Evolutionary conservation across 176 grass and related monocot genomes (phyloP), one percentile per base, ranked within the genome.

Genomic region (Carex pumila): DNA sequence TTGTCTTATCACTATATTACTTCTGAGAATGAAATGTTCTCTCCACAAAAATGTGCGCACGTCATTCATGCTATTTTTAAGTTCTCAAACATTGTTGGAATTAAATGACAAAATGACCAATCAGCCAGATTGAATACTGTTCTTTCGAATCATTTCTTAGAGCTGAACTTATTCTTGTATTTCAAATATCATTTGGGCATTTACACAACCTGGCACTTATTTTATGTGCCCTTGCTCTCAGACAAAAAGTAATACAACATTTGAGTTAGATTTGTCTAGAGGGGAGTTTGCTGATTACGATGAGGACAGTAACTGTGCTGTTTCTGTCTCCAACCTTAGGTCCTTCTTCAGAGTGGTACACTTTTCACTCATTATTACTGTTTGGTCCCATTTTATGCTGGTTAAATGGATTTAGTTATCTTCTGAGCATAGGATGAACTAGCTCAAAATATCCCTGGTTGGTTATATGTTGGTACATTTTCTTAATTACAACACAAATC

Each of bases 261-360:
- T 92, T 79, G 84, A 97, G 13, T 87, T 97, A 31, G 94, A 97
- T 87, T 88, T 92, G 65, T 94, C 92, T 30, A 87, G 89, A 87
- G 89, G 85, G 13, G 92, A 97, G 61, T 94, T 94, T 87, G 87
- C 82, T 61, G 94, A 97, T 10, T 97, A 94, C 12, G 92, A 97
- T 81, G 94, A 97, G 70, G 92, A 89, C 73, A 90, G 87, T 50
- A 81, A 88, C 37, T 97, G 89, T 64, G 92, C 92, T 43, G 88
- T 97, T 60, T 81, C 85, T 61, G 29, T 97, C 81, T 87, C 83
- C 77, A 92, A 94, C 65, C 76, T 94, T 76, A 65, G 85, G 54
- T 86, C 92, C 78, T 60, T 67, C 83, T 97, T 97, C 81, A 91
- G 86, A 94, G 94, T 94, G 94, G 94, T 97, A 92, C 31, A 8